phyloP scores from a whole-genome alignment of 495 filamentous ascomycete species.

The Extremus antarcticus region DNA sequence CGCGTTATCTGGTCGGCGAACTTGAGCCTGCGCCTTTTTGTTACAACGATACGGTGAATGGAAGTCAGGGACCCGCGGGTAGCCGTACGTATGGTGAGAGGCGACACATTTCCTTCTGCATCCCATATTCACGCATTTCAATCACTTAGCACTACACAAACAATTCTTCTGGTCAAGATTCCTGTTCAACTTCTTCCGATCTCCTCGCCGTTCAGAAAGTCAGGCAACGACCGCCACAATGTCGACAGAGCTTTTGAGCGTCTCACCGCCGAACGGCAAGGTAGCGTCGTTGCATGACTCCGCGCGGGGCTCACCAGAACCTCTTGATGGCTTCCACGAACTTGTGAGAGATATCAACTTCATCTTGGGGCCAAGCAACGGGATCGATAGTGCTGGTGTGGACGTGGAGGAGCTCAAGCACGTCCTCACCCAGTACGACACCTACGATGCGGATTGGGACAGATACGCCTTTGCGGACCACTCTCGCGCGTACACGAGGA shows the following conservation, averaged over 20 bases:
- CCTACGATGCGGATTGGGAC: conserved; percentile 56
- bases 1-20: not conserved
- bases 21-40: not conserved
- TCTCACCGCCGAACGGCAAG: not conserved
- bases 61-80: not conserved
- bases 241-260: not conserved
- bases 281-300: conserved; percentile 7
- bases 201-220: not conserved
- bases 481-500: conserved; percentile 65
- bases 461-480: conserved; percentile 57
- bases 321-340: conserved; percentile 43
- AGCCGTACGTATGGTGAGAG: not conserved
- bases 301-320: conserved; percentile 4
- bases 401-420: conserved; percentile 54
- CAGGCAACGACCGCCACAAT: not conserved
- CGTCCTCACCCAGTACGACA: conserved; percentile 62
- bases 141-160: too few relatives aligned
- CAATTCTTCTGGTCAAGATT: too few relatives aligned
- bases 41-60: not conserved
- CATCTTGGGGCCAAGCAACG: conserved; percentile 64
- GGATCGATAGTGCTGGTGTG: conserved; percentile 68
- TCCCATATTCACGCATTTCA: too few relatives aligned
- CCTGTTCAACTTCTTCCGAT: too few relatives aligned
- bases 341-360: conserved; percentile 62
- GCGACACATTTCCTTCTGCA: not conserved